Base-by-base conservation (phyloP, 306 rosid genomes). In the Gastrolobium villosum region DNA sequence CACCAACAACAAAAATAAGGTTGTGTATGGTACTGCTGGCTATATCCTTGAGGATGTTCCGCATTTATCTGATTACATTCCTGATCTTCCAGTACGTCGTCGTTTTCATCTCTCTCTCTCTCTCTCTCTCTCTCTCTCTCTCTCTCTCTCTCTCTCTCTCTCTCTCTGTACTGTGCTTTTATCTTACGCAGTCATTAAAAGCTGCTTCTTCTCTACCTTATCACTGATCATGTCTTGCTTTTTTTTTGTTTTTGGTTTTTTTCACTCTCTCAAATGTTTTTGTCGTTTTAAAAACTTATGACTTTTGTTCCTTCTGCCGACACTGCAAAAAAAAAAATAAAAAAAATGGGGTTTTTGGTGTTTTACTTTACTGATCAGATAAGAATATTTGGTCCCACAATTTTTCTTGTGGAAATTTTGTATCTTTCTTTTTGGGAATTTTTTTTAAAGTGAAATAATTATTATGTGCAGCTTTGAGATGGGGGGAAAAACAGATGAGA, bases 41-140 rank as follows among this genome's bases (percentile, higher is more conserved):
- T 93, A 93, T 74, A 70, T 93, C 7, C 98, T 93, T 11, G 89
- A 93, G 46, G 98, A 93, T 69, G 97, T 93, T 81, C 98, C 98
- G 7, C 98, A 91, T 80, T 88, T 93, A 13, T 56, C 89, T 3
- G 98, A 93, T 87, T 91, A 84, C 74, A 59, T 91, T 65, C 92
- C 92, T 7, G 67, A 91, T 85, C 96, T 93, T 39, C 93, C 86
- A 1, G 98, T 93, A 85, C 77, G 91, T 83, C 75, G 57, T 76
- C 79, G 72, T 77, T 82, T 61, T 39, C 44, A 26, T 4, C 35
- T 2, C 0, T 28, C 20, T 11, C 13, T 6, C 26, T 39, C 3
- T n/a, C n/a, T n/a, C n/a, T n/a, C n/a, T n/a, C n/a, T n/a, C 0
- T 28, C 20, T 11, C 13, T 6, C 26, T 4, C 35, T 2, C 0